Percentiles rank a stretch among this genome's conserved stretches.
These are phyloP conservation scores for Suillus cothurnatus DNA, from an alignment of 768 basidiomycete genomes.

Conservation along the genomic window DNA sequence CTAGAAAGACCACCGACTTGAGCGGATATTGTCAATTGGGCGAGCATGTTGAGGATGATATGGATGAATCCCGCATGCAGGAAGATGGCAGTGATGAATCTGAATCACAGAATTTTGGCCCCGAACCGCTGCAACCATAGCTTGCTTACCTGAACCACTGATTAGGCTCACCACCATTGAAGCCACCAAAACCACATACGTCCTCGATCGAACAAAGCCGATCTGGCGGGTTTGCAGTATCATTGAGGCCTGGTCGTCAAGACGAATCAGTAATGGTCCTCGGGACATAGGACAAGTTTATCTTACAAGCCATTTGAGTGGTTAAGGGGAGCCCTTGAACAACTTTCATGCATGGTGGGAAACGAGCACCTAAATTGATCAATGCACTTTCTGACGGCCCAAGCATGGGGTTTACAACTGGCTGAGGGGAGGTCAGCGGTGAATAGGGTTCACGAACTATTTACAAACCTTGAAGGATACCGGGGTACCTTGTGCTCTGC, in stretches of 20 bases:
- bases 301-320: constrained; percentile 61
- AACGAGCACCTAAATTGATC: constrained; percentile 88
- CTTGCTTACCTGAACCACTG: constrained; percentile 54
- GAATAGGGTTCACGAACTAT: background rate
- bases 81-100: constrained; percentile 89
- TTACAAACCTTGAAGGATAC: constrained; percentile 77
- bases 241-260: constrained; percentile 62
- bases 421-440: constrained; percentile 43
- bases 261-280: constrained; percentile 13
- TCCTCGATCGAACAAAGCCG: constrained; percentile 73
- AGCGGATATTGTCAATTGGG: constrained; percentile 77
- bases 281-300: constrained; percentile 6
- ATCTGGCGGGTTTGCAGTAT: constrained; percentile 79
- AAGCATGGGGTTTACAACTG: constrained; percentile 85
- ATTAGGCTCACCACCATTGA: constrained; percentile 45
- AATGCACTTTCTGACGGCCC: constrained; percentile 86
- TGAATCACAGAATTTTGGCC: constrained; percentile 34
- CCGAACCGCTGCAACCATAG: constrained; percentile 43
- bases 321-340: constrained; percentile 58
- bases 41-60: constrained; percentile 86
- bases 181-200: constrained; percentile 89
- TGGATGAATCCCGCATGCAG: constrained; percentile 97
- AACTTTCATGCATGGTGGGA: constrained; percentile 89
- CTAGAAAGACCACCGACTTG: constrained; percentile 46
- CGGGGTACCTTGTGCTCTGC: constrained; percentile 74